Conservation (phyloP, 2,329 filamentous ascomycete genomes). For the Orbilia ellipsospora region DNA sequence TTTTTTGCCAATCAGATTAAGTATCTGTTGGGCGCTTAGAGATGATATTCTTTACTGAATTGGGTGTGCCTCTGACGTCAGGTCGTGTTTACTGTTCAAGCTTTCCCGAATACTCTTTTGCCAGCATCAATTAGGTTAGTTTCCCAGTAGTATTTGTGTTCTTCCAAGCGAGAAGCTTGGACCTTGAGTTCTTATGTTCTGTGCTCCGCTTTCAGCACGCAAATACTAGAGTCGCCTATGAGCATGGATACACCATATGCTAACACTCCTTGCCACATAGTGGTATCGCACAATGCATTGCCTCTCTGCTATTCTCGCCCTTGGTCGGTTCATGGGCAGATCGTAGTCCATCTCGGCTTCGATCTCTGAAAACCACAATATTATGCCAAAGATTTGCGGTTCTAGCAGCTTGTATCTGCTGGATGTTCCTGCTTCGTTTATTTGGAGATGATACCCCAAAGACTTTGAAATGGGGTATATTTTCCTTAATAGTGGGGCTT, state of each 20-base stretch:
- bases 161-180: background rate
- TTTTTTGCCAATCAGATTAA: background rate
- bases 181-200: background rate
- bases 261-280: slow-evolving; percentile 36
- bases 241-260: no score
- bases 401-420: slow-evolving; percentile 63
- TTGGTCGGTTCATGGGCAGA: slow-evolving; percentile 65
- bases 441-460: background rate
- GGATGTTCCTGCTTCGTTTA: slow-evolving; percentile 61
- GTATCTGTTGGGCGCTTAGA: slow-evolving; percentile 65
- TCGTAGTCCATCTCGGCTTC: slow-evolving; percentile 62
- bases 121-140: slow-evolving; percentile 36
- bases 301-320: slow-evolving; percentile 64
- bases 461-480: slow-evolving; percentile 57
- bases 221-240: no score
- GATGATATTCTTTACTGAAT: background rate
- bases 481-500: slow-evolving; percentile 62
- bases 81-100: slow-evolving; percentile 51
- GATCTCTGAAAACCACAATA: slow-evolving; percentile 64
- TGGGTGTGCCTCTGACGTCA: slow-evolving; percentile 1
- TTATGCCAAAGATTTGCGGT: slow-evolving; percentile 64
- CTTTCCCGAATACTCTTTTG: slow-evolving; percentile 32
- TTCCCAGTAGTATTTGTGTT: background rate
- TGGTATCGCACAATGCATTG: slow-evolving; percentile 61
- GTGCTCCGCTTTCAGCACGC: no score